Evolutionary conservation across 2,329 filamentous ascomycete genomes (phyloP).

Genomic region (Sporothrix pseudoabietina): DNA sequence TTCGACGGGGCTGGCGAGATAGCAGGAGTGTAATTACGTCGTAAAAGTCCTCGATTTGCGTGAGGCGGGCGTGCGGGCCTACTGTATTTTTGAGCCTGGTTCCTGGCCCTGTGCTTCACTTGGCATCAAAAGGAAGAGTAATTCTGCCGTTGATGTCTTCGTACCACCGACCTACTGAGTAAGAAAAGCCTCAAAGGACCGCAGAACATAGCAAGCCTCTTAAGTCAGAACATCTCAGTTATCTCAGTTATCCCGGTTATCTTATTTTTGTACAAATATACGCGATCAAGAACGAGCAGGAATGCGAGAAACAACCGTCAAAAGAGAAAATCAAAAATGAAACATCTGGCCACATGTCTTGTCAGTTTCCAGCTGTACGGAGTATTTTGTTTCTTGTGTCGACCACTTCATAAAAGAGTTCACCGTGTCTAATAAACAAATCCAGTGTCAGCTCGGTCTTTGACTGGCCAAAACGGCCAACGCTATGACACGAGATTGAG

Average conservation of each 20-base stretch:
- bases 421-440: constrained; percentile 9
- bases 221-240: not conserved
- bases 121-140: not conserved
- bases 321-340: not conserved
- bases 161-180: not conserved
- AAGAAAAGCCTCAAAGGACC: constrained; percentile 21
- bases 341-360: not conserved
- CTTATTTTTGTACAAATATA: too few relatives aligned
- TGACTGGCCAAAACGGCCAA: constrained; percentile 14
- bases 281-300: not conserved
- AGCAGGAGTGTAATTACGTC: not conserved
- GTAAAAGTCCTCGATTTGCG: not conserved
- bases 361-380: not conserved
- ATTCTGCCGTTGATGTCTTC: not conserved
- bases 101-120: not conserved
- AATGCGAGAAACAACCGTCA: constrained; percentile 1
- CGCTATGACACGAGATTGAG: not conserved
- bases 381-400: not conserved
- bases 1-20: not conserved
- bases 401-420: not conserved
- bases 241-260: not conserved
- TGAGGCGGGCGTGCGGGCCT: constrained; percentile 10
- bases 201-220: constrained; percentile 1
- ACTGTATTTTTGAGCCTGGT: not conserved
- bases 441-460: not conserved